These are phyloP conservation scores for Cladosporium halotolerans DNA, from an alignment of 2,329 filamentous ascomycete species.

Conservation along the genomic window DNA sequence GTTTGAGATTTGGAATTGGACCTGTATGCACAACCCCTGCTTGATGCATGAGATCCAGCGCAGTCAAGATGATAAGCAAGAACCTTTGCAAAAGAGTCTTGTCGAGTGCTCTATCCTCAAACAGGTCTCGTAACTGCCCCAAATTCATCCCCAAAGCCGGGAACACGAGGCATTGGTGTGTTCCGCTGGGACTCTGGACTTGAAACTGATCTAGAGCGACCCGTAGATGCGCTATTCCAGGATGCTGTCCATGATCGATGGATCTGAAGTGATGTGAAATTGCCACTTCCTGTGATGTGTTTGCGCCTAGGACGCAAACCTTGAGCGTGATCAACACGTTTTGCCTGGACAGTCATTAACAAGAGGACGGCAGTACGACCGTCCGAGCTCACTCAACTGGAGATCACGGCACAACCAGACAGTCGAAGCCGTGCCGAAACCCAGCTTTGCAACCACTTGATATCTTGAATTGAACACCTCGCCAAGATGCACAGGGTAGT, in stretches of 20 bases:
- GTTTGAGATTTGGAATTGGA: background rate
- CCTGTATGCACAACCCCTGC: background rate
- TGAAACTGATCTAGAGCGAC: conserved; percentile 14
- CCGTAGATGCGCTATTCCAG: conserved; percentile 12
- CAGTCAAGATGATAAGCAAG: conserved; percentile 20
- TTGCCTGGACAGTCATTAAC: background rate
- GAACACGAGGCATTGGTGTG: conserved; percentile 21
- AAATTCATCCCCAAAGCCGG: conserved; percentile 14
- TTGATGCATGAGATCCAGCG: conserved; percentile 11
- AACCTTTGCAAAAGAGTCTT: conserved; percentile 23
- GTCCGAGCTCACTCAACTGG: background rate
- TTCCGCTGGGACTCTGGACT: conserved; percentile 17
- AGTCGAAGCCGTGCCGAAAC: conserved; percentile 18
- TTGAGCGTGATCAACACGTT: conserved; percentile 13
- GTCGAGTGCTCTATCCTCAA: background rate
- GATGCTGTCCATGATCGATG: conserved; percentile 15
- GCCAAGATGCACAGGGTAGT: too few species aligned
- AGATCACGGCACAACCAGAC: conserved; percentile 1
- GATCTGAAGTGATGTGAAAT: conserved; percentile 16
- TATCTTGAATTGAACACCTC: too few species aligned
- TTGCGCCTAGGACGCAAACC: conserved; percentile 12
- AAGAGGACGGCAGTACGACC: background rate
- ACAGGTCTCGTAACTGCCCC: background rate
- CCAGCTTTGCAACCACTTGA: conserved; percentile 36
- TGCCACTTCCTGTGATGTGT: conserved; percentile 14